Evolutionary conservation across 1,284 basidiomycete species (phyloP).

Genomic region (Ganoderma leucocontextum): DNA sequence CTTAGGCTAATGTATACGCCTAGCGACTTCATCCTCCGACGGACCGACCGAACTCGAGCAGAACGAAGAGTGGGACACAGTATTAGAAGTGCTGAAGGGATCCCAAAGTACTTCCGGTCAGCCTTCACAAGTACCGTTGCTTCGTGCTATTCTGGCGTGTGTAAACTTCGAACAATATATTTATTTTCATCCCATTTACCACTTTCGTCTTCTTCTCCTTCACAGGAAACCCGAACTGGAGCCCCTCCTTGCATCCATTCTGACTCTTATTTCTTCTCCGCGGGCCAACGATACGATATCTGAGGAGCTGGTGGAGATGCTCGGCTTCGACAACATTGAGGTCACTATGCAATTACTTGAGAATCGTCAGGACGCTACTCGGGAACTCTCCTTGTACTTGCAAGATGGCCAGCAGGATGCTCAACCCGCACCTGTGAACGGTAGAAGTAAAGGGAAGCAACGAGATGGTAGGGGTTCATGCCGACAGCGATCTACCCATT

Average conservation of each 20-base stretch:
- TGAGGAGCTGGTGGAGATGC: conserved; percentile 79
- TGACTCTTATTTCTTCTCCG: conserved; percentile 43
- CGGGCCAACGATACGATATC: conserved; percentile 77
- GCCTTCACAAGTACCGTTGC: conserved; percentile 21
- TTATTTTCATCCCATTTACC: conserved; percentile 21
- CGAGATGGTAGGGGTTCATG: conserved; percentile 20
- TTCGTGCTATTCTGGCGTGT: conserved; percentile 45
- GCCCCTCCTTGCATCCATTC: conserved; percentile 42
- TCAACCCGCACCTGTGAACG: neutral
- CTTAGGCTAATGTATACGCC: conserved; percentile 3
- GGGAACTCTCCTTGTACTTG: conserved; percentile 26
- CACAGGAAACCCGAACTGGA: conserved; percentile 45
- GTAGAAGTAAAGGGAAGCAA: conserved; percentile 22
- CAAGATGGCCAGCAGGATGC: neutral
- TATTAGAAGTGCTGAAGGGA: conserved; percentile 35
- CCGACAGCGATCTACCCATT: too few relatives aligned
- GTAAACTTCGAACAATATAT: conserved; percentile 32
- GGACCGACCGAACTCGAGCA: conserved; percentile 17
- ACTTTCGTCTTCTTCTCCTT: conserved; percentile 1
- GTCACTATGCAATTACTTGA: conserved; percentile 65
- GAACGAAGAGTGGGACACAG: conserved; percentile 35
- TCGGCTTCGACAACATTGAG: conserved; percentile 90
- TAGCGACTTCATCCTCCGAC: conserved; percentile 17
- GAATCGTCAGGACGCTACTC: conserved; percentile 49
- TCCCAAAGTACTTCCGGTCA: conserved; percentile 13